phyloP scores from a whole-genome alignment of 805 yeast genomes.

The Brettanomyces sp. region DNA sequence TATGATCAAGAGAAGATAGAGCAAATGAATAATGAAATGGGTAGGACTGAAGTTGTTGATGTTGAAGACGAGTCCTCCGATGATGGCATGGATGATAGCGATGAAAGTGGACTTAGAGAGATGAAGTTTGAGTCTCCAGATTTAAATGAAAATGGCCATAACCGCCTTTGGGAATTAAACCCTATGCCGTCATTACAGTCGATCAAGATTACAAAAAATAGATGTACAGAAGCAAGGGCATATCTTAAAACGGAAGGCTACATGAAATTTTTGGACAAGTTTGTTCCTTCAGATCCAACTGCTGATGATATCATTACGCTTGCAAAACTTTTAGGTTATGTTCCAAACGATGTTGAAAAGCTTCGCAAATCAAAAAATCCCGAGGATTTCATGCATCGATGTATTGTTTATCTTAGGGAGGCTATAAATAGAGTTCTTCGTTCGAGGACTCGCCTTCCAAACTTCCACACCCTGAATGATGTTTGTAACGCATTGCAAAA shows the following conservation, averaged over 20 bases:
- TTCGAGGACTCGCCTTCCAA: slow-evolving; percentile 45
- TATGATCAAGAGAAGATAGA: not conserved
- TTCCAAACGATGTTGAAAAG: slow-evolving; percentile 14
- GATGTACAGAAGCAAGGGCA: slow-evolving; percentile 37
- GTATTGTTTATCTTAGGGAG: slow-evolving; percentile 43
- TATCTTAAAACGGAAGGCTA: slow-evolving; percentile 54
- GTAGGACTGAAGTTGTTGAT: not conserved
- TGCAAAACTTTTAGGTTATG: slow-evolving; percentile 55
- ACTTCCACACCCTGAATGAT: slow-evolving; percentile 50
- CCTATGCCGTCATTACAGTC: slow-evolving; percentile 14
- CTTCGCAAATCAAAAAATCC: slow-evolving; percentile 6
- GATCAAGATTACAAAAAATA: slow-evolving; percentile 29
- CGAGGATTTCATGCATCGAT: slow-evolving; percentile 13
- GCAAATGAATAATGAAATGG: not conserved
- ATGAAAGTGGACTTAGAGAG: slow-evolving; percentile 7
- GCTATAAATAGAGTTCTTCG: slow-evolving; percentile 57
- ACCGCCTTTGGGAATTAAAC: slow-evolving; percentile 8
- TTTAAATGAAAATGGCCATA: not conserved
- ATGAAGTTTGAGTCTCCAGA: slow-evolving; percentile 5
- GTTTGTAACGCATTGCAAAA: slow-evolving; percentile 43
- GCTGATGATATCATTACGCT: slow-evolving; percentile 47
- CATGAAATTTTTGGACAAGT: slow-evolving; percentile 41
- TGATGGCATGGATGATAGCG: slow-evolving; percentile 1
- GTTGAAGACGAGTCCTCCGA: slow-evolving; percentile 1
- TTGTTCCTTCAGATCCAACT: slow-evolving; percentile 50